phyloP scores from a whole-genome alignment of 768 basidiomycete species.

The Mycena chlorophos region DNA sequence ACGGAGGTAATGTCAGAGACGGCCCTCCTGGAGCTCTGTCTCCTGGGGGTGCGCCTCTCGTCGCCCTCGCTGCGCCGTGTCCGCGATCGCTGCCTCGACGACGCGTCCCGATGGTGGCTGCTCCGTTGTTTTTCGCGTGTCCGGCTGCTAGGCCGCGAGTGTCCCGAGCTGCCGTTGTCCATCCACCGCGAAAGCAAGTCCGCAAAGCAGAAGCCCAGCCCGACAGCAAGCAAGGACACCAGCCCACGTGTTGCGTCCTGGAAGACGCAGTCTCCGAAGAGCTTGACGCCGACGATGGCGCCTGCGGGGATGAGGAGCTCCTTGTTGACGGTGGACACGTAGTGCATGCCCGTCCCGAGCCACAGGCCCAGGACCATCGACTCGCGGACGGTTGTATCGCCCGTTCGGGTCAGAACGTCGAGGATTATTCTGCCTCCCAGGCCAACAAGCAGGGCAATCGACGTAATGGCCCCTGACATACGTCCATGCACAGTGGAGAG shows the following conservation, averaged over 20 bases:
- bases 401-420: slow-evolving; percentile 53
- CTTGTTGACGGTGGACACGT: slow-evolving; percentile 56
- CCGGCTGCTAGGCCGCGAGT: slow-evolving; percentile 30
- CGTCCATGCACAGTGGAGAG: background rate
- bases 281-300: slow-evolving; percentile 58
- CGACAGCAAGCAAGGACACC: slow-evolving; percentile 65
- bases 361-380: slow-evolving; percentile 68
- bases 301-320: slow-evolving; percentile 57
- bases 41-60: slow-evolving; percentile 15
- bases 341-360: slow-evolving; percentile 76
- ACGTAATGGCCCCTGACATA: background rate
- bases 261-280: slow-evolving; percentile 60
- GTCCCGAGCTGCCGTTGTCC: slow-evolving; percentile 49
- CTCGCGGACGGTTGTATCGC: slow-evolving; percentile 53
- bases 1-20: slow-evolving; percentile 66
- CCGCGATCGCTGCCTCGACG: slow-evolving; percentile 18
- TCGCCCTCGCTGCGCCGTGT: slow-evolving; percentile 20
- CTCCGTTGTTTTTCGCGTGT: slow-evolving; percentile 33
- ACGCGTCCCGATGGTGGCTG: slow-evolving; percentile 1
- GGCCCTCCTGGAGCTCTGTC: slow-evolving; percentile 27
- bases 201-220: slow-evolving; percentile 67
- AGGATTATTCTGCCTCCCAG: slow-evolving; percentile 72
- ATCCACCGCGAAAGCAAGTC: slow-evolving; percentile 70
- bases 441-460: slow-evolving; percentile 63
- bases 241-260: slow-evolving; percentile 57